Base-by-base conservation (phyloP, 306 rosid genomes). In the Fragaria vesca region DNA sequence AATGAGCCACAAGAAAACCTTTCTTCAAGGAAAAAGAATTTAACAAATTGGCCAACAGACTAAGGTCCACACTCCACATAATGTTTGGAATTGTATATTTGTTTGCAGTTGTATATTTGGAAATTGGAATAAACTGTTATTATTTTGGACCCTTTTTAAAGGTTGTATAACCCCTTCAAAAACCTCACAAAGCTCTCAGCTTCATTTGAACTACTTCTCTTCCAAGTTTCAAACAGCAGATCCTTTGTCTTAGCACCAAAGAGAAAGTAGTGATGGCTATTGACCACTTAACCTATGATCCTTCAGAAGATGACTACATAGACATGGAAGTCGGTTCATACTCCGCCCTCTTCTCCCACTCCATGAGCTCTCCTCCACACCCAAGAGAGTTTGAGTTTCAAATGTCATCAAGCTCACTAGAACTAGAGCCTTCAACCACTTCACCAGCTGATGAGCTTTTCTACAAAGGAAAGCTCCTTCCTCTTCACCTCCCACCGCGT, bases 361-460 rank as follows among this genome's bases (percentile, higher is more conserved):
- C 93, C 52, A 62, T 47, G 62, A 81, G 55, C 69, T 80, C 92
- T 80, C 85, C 85, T 55, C 75, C 86, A 71, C 88, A 83, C 52
- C 81, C 86, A 4, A 84, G 93, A 88, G 99, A 96, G 83, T 96
- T 96, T 72, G 99, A 96, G 91, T 96, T 96, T 79, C 98, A 96
- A 85, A 96, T 91, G 99, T 90, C 96, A 16, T 86, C 91, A 54
- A 81, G 72, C 21, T 74, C 85, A 76, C 85, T 84, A 76, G 94
- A 89, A 13, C 82, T 83, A 84, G 91, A 89, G 16, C 54, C 85
- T 9, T 34, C 87, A 13, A 83, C 94, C 51, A 86, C 98, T 83
- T 96, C 98, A 18, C 99, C 99, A 46, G 98, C 99, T 58, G 99
- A 96, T n/a, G 99, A 96, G 88, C 99, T 96, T 73, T 96, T 96